Conservation (phyloP, 2,329 filamentous ascomycete genomes). For the Aureobasidium sp. region DNA sequence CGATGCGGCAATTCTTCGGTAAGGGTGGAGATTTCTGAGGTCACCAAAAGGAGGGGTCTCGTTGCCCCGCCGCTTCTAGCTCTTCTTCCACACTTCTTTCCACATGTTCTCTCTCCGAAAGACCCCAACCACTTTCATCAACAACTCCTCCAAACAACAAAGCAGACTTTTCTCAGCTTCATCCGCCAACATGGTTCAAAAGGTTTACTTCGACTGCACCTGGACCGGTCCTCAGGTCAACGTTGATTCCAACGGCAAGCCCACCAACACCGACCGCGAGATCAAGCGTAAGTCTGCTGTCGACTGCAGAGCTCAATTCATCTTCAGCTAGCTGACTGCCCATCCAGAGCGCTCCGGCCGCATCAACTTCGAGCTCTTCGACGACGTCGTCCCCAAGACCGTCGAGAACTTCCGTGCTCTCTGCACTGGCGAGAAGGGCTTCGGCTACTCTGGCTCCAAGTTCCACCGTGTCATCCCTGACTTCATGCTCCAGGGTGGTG, state of each 20-base stretch:
- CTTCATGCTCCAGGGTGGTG: conserved; percentile 98
- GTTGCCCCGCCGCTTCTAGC: conserved; percentile 7
- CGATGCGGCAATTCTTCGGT: not conserved
- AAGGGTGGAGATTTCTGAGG: not conserved
- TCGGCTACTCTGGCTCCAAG: conserved; percentile 70
- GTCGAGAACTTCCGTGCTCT: conserved; percentile 93
- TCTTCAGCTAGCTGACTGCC: conserved; percentile 20
- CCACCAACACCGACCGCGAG: conserved; percentile 36
- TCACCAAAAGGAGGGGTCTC: not conserved
- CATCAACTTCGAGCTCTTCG: conserved; percentile 85
- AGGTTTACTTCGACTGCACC: conserved; percentile 55
- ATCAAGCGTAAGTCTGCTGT: conserved; percentile 51
- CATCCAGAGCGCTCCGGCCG: conserved; percentile 62
- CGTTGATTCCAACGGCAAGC: conserved; percentile 47
- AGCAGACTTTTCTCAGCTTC: conserved; percentile 54
- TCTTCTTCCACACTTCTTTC: not conserved
- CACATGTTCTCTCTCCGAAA: conserved; percentile 14
- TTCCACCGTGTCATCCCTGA: conserved; percentile 98
- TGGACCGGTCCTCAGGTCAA: conserved; percentile 68
- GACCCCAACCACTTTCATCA: conserved; percentile 21
- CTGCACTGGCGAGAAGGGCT: conserved; percentile 91
- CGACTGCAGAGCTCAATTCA: conserved; percentile 2
- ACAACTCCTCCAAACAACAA: conserved; percentile 15
- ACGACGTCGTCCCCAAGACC: conserved; percentile 84
- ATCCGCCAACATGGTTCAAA: conserved; percentile 66